phyloP scores from a whole-genome alignment of 2,329 filamentous ascomycete species.

The Hortaea sp. region DNA sequence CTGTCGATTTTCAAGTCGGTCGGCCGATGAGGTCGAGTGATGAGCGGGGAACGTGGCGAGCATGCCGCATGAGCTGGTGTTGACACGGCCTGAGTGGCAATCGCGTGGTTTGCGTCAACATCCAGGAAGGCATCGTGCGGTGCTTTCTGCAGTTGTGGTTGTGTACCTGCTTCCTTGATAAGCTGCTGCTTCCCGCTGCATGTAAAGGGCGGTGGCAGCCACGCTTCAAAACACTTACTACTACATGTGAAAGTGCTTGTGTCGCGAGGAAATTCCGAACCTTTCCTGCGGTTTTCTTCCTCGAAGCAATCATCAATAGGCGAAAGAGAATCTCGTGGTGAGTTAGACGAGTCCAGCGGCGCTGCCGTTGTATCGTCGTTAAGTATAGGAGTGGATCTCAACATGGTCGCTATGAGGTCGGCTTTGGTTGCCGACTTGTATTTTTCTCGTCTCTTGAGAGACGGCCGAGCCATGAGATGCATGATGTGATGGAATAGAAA shows the following conservation, averaged over 20 bases:
- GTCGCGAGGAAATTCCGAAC: background rate
- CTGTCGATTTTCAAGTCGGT: constrained; percentile 12
- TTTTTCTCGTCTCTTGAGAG: background rate
- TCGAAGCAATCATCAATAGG: constrained; percentile 1
- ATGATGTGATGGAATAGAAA: too few relatives aligned
- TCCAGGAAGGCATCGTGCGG: background rate
- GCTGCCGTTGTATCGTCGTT: background rate
- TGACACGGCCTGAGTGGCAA: background rate
- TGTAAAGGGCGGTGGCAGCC: background rate
- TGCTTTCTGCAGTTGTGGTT: background rate
- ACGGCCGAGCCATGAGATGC: background rate
- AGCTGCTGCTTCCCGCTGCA: constrained; percentile 5
- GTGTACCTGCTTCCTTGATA: background rate
- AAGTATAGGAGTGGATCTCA: background rate
- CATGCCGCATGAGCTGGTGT: constrained; percentile 8
- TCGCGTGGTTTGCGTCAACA: constrained; percentile 1
- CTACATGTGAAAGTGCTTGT: background rate
- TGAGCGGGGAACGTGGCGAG: constrained; percentile 14
- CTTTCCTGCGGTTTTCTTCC: background rate
- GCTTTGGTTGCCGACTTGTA: background rate
- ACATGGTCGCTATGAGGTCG: background rate
- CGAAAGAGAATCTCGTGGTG: constrained; percentile 10
- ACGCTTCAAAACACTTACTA: background rate
- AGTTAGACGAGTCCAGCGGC: background rate
- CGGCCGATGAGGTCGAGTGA: constrained; percentile 12